phyloP scores from a whole-genome alignment of 1,284 basidiomycete genomes.

The Ceratobasidium sp. region DNA sequence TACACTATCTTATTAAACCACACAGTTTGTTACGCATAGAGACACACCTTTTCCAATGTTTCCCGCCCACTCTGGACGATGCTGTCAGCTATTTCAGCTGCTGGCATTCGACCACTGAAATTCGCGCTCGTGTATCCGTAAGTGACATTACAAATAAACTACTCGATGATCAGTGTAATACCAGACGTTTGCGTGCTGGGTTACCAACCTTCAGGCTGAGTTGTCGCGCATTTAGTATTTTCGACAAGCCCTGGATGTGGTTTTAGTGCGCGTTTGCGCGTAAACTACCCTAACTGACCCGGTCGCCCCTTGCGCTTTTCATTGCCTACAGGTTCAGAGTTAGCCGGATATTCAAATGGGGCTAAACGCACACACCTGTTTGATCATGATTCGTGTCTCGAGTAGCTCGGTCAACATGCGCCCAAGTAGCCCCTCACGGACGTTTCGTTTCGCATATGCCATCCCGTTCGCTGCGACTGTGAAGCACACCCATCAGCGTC shows the following conservation, averaged over 20 bases:
- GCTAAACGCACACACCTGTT: conserved; percentile 55
- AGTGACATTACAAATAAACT: conserved; percentile 75
- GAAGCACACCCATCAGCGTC: not conserved
- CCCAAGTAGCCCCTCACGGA: conserved; percentile 84
- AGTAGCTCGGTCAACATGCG: conserved; percentile 94
- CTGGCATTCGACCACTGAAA: conserved; percentile 97
- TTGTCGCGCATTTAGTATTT: conserved; percentile 86
- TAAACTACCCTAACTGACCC: conserved; percentile 55
- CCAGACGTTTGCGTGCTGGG: not conserved
- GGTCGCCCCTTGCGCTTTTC: conserved; percentile 80
- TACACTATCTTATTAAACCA: conserved; percentile 49
- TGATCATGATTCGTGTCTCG: conserved; percentile 98
- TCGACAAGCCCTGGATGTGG: conserved; percentile 66
- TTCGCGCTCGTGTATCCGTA: conserved; percentile 96
- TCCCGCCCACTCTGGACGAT: conserved; percentile 97
- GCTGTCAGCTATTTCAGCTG: conserved; percentile 96
- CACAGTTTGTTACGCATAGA: not conserved
- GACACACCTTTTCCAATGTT: conserved; percentile 85
- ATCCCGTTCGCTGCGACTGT: conserved; percentile 94
- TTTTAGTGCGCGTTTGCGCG: not conserved
- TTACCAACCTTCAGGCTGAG: conserved; percentile 82
- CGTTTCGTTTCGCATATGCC: conserved; percentile 86
- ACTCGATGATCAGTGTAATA: not conserved
- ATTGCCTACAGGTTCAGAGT: conserved; percentile 60
- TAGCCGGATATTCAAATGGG: not conserved